Percentiles rank a stretch among this genome's conserved stretches.
Conservation (phyloP, 2,329 filamentous ascomycete genomes). For the Fusarium globosum region DNA sequence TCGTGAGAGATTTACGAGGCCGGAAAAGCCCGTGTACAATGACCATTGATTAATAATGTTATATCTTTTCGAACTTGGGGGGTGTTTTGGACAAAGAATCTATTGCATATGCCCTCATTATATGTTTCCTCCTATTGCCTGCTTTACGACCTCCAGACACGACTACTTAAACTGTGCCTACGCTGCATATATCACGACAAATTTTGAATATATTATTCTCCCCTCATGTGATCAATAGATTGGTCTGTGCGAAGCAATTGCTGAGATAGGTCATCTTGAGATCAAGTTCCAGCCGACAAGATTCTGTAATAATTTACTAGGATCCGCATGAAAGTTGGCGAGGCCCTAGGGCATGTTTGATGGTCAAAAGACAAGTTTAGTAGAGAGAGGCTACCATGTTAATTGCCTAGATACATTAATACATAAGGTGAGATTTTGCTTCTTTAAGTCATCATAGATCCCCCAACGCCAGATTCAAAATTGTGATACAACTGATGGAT, state of each 20-base stretch:
- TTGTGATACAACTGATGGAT: slow-evolving; percentile 31
- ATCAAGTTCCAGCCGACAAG: not conserved
- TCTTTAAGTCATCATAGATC: not conserved
- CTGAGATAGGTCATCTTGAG: not conserved
- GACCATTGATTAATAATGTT: slow-evolving; percentile 57
- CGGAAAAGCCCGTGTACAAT: slow-evolving; percentile 55
- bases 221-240: not conserved
- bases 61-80: slow-evolving; percentile 46
- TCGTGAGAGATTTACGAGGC: slow-evolving; percentile 44
- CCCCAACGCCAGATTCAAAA: slow-evolving; percentile 3
- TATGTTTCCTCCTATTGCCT: not conserved
- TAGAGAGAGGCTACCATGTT: not conserved
- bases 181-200: not conserved
- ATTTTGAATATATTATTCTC: not conserved
- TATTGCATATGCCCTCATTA: slow-evolving; percentile 38
- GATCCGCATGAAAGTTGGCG: not conserved
- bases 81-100: slow-evolving; percentile 44
- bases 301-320: not conserved
- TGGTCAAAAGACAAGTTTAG: not conserved
- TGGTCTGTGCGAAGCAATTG: not conserved
- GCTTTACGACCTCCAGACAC: not conserved
- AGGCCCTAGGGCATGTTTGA: not conserved
- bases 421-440: slow-evolving; percentile 10
- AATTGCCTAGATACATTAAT: not conserved
- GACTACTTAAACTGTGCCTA: not conserved